Conservation (phyloP, 768 basidiomycete species). For the Tylopilus balloui region DNA sequence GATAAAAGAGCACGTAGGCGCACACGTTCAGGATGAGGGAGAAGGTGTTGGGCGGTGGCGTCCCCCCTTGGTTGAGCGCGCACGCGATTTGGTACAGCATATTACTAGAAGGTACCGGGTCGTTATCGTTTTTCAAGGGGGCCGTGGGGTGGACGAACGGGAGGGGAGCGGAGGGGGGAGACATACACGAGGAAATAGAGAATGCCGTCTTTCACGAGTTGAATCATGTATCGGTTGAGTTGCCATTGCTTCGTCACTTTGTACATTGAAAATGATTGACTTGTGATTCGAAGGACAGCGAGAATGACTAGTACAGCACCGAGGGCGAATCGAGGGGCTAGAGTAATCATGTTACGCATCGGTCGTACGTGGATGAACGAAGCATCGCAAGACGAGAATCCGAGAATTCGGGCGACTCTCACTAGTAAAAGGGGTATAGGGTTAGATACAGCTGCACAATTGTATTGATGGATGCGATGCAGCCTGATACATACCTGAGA, state of each 20-base stretch:
- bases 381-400: background rate
- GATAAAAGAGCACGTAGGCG: background rate
- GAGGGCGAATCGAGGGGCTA: slow-evolving; percentile 1
- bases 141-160: background rate
- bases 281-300: background rate
- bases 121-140: background rate
- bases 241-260: slow-evolving; percentile 6
- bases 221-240: slow-evolving; percentile 5
- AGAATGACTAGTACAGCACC: background rate
- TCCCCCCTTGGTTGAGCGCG: background rate
- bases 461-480: background rate
- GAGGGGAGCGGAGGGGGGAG: too few relatives aligned
- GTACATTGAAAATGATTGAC: background rate
- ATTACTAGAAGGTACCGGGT: background rate
- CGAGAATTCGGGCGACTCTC: background rate
- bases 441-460: background rate
- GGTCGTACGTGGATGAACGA: background rate
- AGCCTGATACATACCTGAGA: background rate
- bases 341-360: background rate
- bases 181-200: slow-evolving; percentile 13
- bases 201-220: slow-evolving; percentile 4
- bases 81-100: background rate
- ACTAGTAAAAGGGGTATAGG: background rate
- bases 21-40: background rate
- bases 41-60: background rate